Conservation (phyloP, 208 protist species). For the Leishmania tarentolae region DNA sequence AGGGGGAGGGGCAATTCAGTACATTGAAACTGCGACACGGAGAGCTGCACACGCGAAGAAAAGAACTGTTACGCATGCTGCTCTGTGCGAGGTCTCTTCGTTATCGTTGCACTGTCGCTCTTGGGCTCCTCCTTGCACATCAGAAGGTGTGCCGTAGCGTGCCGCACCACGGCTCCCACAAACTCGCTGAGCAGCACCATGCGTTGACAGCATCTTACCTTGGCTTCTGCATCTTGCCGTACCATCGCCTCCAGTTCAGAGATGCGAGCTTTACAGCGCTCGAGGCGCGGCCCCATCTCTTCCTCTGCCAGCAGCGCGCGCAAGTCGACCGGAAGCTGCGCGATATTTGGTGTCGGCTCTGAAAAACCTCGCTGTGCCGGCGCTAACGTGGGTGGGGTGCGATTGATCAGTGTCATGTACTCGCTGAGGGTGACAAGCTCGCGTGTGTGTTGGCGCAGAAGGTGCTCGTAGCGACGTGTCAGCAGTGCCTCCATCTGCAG, state of each 20-base stretch:
- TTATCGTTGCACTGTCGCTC: background rate
- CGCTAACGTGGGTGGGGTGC: constrained; percentile 13
- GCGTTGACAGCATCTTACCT: constrained; percentile 44
- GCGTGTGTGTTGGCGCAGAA: constrained; percentile 57
- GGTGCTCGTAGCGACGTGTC: constrained; percentile 63
- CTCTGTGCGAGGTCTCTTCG: constrained; percentile 5
- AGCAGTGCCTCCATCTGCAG: constrained; percentile 67
- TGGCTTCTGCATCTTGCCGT: constrained; percentile 26
- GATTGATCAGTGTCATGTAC: constrained; percentile 36
- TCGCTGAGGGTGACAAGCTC: constrained; percentile 71
- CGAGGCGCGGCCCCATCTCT: constrained; percentile 29
- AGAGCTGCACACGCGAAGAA: background rate
- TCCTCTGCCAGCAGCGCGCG: constrained; percentile 13
- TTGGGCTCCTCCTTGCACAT: background rate
- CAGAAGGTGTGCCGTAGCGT: constrained; percentile 2
- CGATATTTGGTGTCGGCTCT: background rate
- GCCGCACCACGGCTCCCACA: constrained; percentile 24
- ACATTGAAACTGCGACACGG: background rate
- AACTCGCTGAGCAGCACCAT: constrained; percentile 55
- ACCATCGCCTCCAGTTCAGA: constrained; percentile 39
- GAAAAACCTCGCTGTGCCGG: background rate
- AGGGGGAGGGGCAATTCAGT: background rate
- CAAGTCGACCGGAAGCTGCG: constrained; percentile 29
- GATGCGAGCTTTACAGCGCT: constrained; percentile 35
- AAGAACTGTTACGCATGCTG: background rate